Evolutionary conservation across 163 green algal genomes (phyloP).

Genomic region (Volvox carteri): DNA sequence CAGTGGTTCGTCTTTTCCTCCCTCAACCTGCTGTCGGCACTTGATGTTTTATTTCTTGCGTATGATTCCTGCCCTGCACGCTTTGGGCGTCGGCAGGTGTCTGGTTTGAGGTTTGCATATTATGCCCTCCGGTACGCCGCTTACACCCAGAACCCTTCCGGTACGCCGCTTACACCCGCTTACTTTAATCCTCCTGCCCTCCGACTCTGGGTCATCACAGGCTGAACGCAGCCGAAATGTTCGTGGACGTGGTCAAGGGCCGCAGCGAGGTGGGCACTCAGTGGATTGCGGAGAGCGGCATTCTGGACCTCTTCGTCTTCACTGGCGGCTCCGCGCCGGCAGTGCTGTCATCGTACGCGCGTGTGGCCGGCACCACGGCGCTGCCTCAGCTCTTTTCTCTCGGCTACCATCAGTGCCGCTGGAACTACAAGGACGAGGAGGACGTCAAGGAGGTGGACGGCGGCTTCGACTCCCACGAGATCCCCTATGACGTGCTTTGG

Average conservation of each 20-base stretch:
- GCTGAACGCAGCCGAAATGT: constrained; percentile 99
- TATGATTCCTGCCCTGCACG: too few species aligned
- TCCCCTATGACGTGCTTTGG: constrained; percentile 99
- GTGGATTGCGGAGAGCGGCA: constrained; percentile 96
- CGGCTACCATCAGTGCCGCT: constrained; percentile 90
- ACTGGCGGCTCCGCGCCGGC: constrained; percentile 78
- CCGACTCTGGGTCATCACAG: too few species aligned
- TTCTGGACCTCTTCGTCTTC: constrained; percentile 97
- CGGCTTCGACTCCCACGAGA: constrained; percentile 92
- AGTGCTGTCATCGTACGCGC: constrained; percentile 85
- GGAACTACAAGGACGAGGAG: constrained; percentile 88
- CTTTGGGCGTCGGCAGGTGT: too few species aligned
- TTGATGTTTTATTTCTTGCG: too few species aligned
- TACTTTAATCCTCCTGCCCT: too few species aligned
- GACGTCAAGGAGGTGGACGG: constrained; percentile 70
- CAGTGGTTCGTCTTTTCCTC: too few species aligned
- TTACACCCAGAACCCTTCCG: too few species aligned
- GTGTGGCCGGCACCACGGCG: constrained; percentile 86
- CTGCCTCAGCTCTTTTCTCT: constrained; percentile 96
- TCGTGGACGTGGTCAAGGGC: constrained; percentile 89
- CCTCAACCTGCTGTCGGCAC: too few species aligned
- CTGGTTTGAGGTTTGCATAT: too few species aligned
- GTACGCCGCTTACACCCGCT: too few species aligned
- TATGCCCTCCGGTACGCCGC: too few species aligned
- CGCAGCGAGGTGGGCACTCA: constrained; percentile 76